These are phyloP conservation scores for Fusarium sp. DNA, from an alignment of 2,329 filamentous ascomycete species.

Conservation along the genomic window DNA sequence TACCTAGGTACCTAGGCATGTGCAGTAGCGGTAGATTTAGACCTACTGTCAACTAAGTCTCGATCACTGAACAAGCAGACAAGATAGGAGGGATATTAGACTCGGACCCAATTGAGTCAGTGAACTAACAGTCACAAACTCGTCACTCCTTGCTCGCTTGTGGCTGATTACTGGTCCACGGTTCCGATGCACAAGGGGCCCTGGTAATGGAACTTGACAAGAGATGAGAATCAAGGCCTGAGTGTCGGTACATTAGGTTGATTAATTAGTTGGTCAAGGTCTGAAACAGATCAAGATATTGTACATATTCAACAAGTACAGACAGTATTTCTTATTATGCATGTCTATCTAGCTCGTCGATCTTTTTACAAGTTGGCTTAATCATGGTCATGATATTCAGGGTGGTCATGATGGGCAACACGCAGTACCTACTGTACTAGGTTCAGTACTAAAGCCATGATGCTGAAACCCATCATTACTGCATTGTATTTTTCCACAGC, in stretches of 20 bases:
- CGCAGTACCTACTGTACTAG: not conserved
- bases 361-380: not conserved
- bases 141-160: not conserved
- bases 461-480: constrained; percentile 36
- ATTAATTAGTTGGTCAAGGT: not conserved
- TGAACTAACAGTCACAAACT: constrained; percentile 26
- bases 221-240: constrained; percentile 5
- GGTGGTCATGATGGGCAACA: constrained; percentile 22
- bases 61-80: constrained; percentile 29
- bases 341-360: not conserved
- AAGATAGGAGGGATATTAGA: not conserved
- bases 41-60: constrained; percentile 28
- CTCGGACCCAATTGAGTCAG: constrained; percentile 34
- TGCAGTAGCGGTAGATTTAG: constrained; percentile 3
- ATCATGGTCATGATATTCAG: not conserved
- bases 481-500: not conserved
- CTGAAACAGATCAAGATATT: constrained; percentile 2
- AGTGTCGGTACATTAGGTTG: not conserved
- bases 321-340: not conserved
- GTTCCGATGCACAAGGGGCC: not conserved
- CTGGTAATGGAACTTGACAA: not conserved
- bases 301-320: not conserved
- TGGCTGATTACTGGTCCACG: constrained; percentile 3
- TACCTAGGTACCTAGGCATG: not conserved
- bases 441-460: constrained; percentile 17